Evolutionary conservation across 305 asterid genomes (phyloP).

Genomic region (Fraxinus greggii): DNA sequence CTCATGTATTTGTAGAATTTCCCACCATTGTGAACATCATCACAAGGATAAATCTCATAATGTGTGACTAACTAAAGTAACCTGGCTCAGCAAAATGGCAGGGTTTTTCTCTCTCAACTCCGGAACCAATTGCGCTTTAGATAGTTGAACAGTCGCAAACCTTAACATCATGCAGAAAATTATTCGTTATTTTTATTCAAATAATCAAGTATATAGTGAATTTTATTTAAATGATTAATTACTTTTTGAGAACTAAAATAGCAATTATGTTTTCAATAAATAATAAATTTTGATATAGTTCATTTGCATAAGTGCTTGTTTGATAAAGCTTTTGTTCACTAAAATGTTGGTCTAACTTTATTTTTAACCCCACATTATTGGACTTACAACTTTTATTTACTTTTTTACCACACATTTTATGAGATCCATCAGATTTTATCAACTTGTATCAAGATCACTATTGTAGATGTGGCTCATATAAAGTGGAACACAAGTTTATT

Average conservation of each 20-base stretch:
- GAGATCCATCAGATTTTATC: neutral
- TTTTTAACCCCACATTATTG: neutral
- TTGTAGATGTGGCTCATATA: too few relatives aligned
- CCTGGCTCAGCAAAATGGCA: neutral
- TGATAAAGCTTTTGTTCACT: neutral
- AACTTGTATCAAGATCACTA: neutral
- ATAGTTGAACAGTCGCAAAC: neutral
- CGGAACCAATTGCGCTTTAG: neutral
- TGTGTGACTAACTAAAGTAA: neutral
- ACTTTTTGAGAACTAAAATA: neutral
- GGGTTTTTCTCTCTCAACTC: neutral
- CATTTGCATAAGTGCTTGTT: neutral
- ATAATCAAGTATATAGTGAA: neutral
- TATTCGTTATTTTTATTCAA: neutral
- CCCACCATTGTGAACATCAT: neutral
- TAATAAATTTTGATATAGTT: neutral
- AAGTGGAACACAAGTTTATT: too few relatives aligned
- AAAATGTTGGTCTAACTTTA: neutral
- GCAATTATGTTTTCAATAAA: neutral
- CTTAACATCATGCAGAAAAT: neutral
- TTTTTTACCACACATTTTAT: neutral
- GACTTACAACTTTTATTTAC: neutral
- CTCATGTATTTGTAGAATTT: neutral
- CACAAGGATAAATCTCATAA: neutral
- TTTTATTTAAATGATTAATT: neutral